Percentiles rank a stretch among this genome's conserved stretches.
phyloP scores from a whole-genome alignment of 257 asterid species.

The Salvia miltiorrhiza region DNA sequence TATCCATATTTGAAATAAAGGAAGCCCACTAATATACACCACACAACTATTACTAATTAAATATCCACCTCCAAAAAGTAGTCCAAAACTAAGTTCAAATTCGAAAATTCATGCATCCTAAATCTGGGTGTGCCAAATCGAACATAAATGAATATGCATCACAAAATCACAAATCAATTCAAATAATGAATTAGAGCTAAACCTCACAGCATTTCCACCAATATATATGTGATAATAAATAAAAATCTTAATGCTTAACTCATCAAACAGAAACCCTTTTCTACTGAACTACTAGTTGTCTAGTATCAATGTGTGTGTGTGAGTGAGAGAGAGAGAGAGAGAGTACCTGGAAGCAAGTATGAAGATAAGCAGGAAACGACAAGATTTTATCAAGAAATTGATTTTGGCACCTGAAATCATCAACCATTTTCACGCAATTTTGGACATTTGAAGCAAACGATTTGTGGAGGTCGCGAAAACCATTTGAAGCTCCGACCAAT shows the following conservation, averaged over 20 bases:
- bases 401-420: conserved; percentile 34
- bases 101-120: no score
- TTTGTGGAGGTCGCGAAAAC: conserved; percentile 39
- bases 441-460: conserved; percentile 38
- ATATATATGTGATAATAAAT: neutral
- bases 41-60: no score
- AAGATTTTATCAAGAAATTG: conserved; percentile 41
- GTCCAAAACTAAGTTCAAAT: neutral
- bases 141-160: neutral
- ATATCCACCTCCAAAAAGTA: no score
- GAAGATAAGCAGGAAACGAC: conserved; percentile 48
- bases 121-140: no score
- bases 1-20: no score
- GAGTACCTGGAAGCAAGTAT: conserved; percentile 49
- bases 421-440: conserved; percentile 32
- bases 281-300: neutral
- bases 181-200: no score
- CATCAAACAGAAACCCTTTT: neutral
- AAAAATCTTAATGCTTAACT: neutral
- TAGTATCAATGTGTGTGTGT: neutral
- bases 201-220: neutral
- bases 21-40: neutral
- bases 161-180: neutral
- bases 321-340: neutral
- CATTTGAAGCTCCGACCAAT: conserved; percentile 37